Evolutionary conservation across 2,329 filamentous ascomycete species (phyloP), one percentile per base, ranked within the genome.

Genomic region (Cryphonectria nitschkei): DNA sequence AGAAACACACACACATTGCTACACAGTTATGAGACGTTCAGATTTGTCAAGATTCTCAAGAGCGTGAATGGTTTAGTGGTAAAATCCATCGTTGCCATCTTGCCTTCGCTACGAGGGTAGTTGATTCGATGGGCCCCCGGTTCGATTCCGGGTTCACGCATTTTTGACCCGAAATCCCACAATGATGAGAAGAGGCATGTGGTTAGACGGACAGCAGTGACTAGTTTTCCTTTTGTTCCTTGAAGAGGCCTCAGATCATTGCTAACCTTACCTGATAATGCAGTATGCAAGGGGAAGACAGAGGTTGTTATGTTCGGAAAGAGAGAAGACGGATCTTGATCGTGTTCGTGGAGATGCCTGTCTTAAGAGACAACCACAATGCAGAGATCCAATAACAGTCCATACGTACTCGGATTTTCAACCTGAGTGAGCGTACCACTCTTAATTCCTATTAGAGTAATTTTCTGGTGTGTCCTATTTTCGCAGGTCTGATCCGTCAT

Each of bases 1-100:
- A 26, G 9, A 61, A 0, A 32, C 2, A 34, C 16, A 37, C 26
- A 34, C 26, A 32, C 56, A 32, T 7, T 16, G 19, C 2, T 11
- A 22, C 22, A n/a, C 52, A n/a, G 52, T 39, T 34, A 39, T 39
- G 32, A 14, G 46, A 50, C 19, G 1, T 16, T 56, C 3, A 3
- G 32, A 29, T 16, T 29, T 2, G 16, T 9, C 1, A n/a, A 3
- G 37, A 19, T 4, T 43, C 32, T 32, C 61, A 63, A 39, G n/a
- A 43, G 61, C 61, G 61, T 41, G 39, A 67, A 67, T 67, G 65
- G 65, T 67, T 67, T 67, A 67, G 65, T 67, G 50, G 65, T 67
- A 67, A 67, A 67, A 67, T 67, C 64, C 64, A 66, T 66, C 64
- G 64, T 66, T 66, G 64, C 64, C 64, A 67, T 58, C 52, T 63